These are phyloP conservation scores for Emydomyces testavorans DNA, from an alignment of 2,329 filamentous ascomycete species.

Conservation along the genomic window DNA sequence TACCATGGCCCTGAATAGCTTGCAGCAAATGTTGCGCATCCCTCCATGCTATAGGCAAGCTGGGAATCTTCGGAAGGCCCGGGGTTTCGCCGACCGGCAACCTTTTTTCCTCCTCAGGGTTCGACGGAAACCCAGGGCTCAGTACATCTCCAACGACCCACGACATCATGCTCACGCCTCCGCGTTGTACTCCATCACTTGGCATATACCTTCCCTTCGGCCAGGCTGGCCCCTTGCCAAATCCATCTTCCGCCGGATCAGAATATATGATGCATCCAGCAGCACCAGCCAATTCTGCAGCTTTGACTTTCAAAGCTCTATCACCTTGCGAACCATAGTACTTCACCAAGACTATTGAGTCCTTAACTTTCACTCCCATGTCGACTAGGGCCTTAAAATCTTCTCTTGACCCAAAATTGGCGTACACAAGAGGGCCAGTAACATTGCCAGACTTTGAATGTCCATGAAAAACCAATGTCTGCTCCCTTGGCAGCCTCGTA, in stretches of 20 bases:
- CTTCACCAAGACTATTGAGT: slow-evolving; percentile 72
- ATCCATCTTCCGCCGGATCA: slow-evolving; percentile 77
- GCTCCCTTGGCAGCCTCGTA: slow-evolving; percentile 49
- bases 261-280: slow-evolving; percentile 84
- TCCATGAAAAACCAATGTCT: slow-evolving; percentile 75
- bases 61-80: slow-evolving; percentile 73
- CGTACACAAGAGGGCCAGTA: slow-evolving; percentile 76
- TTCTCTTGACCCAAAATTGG: slow-evolving; percentile 75
- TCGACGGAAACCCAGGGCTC: slow-evolving; percentile 67
- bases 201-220: slow-evolving; percentile 73
- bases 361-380: slow-evolving; percentile 59
- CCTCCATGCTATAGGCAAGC: slow-evolving; percentile 77
- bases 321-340: slow-evolving; percentile 66
- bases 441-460: slow-evolving; percentile 80
- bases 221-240: slow-evolving; percentile 57
- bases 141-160: slow-evolving; percentile 85
- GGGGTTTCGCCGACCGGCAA: slow-evolving; percentile 58
- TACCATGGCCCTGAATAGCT: slow-evolving; percentile 62
- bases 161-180: slow-evolving; percentile 65
- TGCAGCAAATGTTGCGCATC: slow-evolving; percentile 73
- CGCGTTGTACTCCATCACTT: slow-evolving; percentile 69
- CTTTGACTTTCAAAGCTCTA: slow-evolving; percentile 71
- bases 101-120: slow-evolving; percentile 43
- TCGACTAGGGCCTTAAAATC: slow-evolving; percentile 68
- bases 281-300: slow-evolving; percentile 75